Evolutionary conservation across 805 yeast species (phyloP), one percentile per base, ranked within the genome.

Genomic region (Candida easanensis): DNA sequence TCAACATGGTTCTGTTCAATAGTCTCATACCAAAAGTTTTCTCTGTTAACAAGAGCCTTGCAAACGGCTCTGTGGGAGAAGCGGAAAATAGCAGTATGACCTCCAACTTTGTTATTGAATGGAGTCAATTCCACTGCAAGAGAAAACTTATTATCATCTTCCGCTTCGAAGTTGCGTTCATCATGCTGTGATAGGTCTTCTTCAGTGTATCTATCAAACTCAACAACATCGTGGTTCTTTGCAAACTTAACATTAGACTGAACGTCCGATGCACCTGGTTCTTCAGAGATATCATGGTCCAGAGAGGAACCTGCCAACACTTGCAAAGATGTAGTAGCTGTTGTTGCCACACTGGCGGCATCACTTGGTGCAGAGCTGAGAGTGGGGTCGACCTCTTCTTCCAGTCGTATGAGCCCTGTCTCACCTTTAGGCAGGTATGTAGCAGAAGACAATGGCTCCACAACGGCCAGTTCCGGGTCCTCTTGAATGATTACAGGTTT

Each of bases 71-170:
- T 73, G 53, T 82, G 86, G 4, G 95, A 84, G 60, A 93, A 93
- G 51, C 91, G 77, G 68, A 91, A 93, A 27, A 93, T 89, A 1
- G 97, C 97, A 0, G 97, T 91, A 61, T 93, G 99, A 0, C 99
- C 99, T 7, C 99, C 99, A 18, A 93, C 98, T 59, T 87, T 89
- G 60, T 93, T 89, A 43, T 83, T 82, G 65, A 90, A 91, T 2
- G 98, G 98, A 41, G 87, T 79, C 45, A 91, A 66, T 61, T 91
- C 97, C 1, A 90, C 96, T 1, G 96, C 86, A 23, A 88, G 65
- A 3, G 89, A 85, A 51, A 71, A 84, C 32, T 70, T 66, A 6
- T 66, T 59, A 5, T 56, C 61, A 9, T 55, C 59, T 3, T 52
- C 57, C 1, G 52, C 57, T 5, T 54, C 50, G 11, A 31, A 34